Conservation (phyloP, 441 rosid species). For the Theobroma grandiflorum region DNA sequence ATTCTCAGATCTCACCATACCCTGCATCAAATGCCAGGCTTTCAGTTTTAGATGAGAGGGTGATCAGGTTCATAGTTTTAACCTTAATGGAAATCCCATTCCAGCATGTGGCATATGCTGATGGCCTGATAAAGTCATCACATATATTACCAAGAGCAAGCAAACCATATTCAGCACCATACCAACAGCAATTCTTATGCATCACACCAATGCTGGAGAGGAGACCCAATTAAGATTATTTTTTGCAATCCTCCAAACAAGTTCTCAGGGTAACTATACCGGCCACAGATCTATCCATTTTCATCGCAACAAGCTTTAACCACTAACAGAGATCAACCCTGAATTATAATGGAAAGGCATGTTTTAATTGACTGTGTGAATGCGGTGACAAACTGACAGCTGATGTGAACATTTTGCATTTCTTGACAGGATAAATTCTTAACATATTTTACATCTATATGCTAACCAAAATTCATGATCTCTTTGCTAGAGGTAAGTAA, state of each 20-base stretch:
- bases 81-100: no score
- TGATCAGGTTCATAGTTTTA: no score
- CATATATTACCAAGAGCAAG: background rate
- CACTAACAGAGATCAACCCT: background rate
- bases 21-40: no score
- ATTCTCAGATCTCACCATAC: no score
- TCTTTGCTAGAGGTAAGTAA: slow-evolving; percentile 13
- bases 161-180: background rate
- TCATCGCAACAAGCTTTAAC: background rate
- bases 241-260: background rate
- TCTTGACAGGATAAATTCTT: slow-evolving; percentile 2
- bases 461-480: slow-evolving; percentile 30
- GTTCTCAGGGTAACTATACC: background rate
- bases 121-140: no score
- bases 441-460: slow-evolving; percentile 9
- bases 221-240: background rate
- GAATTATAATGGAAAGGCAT: background rate
- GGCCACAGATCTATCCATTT: background rate
- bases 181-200: background rate
- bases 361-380: background rate
- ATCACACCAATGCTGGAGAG: background rate
- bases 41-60: no score
- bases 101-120: no score
- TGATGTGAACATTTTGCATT: background rate
- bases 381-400: background rate